phyloP scores from a whole-genome alignment of 805 yeast species.

The Candida coquimbonensis region DNA sequence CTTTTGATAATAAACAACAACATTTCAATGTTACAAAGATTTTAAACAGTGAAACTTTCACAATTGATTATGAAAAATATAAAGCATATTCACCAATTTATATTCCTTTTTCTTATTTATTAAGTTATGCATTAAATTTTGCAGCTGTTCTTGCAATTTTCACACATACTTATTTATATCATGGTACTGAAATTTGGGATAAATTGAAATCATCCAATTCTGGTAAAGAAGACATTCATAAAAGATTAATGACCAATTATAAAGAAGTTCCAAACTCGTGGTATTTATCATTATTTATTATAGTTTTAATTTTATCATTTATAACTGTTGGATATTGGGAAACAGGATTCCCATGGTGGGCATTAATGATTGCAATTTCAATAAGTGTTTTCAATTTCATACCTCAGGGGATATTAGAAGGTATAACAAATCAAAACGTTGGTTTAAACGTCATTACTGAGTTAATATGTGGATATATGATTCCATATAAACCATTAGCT shows the following conservation, averaged over 20 bases:
- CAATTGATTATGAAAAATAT: constrained; percentile 38
- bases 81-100: constrained; percentile 50
- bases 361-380: constrained; percentile 46
- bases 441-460: constrained; percentile 57
- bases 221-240: constrained; percentile 41
- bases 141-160: constrained; percentile 60
- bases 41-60: constrained; percentile 31
- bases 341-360: constrained; percentile 60
- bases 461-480: constrained; percentile 51
- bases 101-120: constrained; percentile 50
- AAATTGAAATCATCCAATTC: constrained; percentile 31
- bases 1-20: constrained; percentile 42
- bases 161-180: constrained; percentile 50
- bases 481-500: constrained; percentile 50
- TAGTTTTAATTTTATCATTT: constrained; percentile 24
- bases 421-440: constrained; percentile 47
- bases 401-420: constrained; percentile 52
- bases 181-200: constrained; percentile 46
- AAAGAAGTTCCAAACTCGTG: constrained; percentile 62
- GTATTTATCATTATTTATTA: constrained; percentile 26
- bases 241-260: constrained; percentile 46
- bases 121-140: constrained; percentile 50
- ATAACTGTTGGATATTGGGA: constrained; percentile 31
- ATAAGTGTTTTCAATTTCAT: constrained; percentile 46
- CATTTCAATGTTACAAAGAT: constrained; percentile 42